Conservation (phyloP, 2,329 filamentous ascomycete genomes). For the Plenodomus tracheiphilus region DNA sequence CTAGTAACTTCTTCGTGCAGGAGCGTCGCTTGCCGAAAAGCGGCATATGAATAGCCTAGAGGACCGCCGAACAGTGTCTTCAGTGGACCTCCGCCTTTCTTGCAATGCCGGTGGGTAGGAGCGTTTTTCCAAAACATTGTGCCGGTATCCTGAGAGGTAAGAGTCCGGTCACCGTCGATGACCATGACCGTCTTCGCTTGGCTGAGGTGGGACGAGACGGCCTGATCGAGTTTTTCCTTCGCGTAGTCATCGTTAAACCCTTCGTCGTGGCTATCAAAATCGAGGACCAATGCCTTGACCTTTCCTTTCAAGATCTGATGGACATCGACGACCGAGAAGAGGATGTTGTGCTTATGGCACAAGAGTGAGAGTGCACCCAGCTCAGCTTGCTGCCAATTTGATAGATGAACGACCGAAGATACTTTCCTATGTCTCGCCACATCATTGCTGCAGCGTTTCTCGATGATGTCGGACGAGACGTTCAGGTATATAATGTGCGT, state of each 20-base stretch:
- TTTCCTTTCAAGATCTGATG: background rate
- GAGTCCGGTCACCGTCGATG: constrained; percentile 62
- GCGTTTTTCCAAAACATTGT: constrained; percentile 54
- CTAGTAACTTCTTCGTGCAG: constrained; percentile 54
- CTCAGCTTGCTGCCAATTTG: background rate
- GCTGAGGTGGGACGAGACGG: background rate
- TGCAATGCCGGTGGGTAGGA: background rate
- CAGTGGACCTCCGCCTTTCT: constrained; percentile 30
- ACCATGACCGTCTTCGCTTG: constrained; percentile 53
- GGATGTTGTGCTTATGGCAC: background rate
- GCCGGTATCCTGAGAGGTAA: constrained; percentile 57
- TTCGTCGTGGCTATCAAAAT: background rate
- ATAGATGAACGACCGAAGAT: background rate
- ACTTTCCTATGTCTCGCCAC: background rate
- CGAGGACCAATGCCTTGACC: background rate
- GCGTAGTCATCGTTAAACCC: background rate
- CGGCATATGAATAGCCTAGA: constrained; percentile 55
- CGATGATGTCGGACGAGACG: constrained; percentile 43
- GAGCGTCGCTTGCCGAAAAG: constrained; percentile 59
- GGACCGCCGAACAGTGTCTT: constrained; percentile 53
- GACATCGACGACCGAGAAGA: background rate
- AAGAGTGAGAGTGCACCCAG: background rate
- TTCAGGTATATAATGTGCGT: constrained; percentile 65
- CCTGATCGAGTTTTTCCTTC: background rate
- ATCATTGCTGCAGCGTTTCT: constrained; percentile 32